Evolutionary conservation across 495 filamentous ascomycete genomes (phyloP), one percentile per base, ranked within the genome.

Genomic region (Aspergillus campestris): DNA sequence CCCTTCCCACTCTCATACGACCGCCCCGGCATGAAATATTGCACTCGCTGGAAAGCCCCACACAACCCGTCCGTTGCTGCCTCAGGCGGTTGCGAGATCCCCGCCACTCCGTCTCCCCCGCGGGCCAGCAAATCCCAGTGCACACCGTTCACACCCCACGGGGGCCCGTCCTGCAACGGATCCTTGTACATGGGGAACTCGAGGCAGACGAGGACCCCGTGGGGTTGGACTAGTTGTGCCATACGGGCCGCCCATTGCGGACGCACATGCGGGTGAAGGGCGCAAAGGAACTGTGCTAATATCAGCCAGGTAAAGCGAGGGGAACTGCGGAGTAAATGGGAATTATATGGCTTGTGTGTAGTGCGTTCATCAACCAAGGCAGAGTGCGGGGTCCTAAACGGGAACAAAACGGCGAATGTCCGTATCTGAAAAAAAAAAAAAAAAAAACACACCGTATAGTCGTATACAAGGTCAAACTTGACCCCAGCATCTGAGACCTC

Each of bases 391-490:
- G n/a, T n/a, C n/a, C n/a, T 24, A 24, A 24, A 24, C 18, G 18
- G 18, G 18, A 2, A 24, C 4, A 1, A 24, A 24, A 24, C 18
- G 18, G 18, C 18, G 18, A 24, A 24, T 24, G 18, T 4, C 18
- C 18, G 18, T 24, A 24, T 24, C 2, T 1, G 4, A 24, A 24
- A 24, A 24, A 24, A 24, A 24, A 24, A 24, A 24, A 24, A 24
- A 24, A 8, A 24, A 42, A 34, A 28, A 56, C 79, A 57, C 59
- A 84, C 82, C 8, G 81, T 86, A 59, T 86, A 86, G 56, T 87
- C 84, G 63, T 83, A 86, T 24, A 85, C 77, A 5, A 87, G 48
- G 65, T 88, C 83, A 58, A 85, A 87, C 31, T 51, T 57, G 8
- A 56, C 64, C 33, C 57, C 62, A 3, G 56, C 58, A 31, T 64